Percentiles rank a stretch among this genome's conserved stretches.
Conservation (phyloP, 2,329 filamentous ascomycete species). For the Chaetomiaceae sp. region DNA sequence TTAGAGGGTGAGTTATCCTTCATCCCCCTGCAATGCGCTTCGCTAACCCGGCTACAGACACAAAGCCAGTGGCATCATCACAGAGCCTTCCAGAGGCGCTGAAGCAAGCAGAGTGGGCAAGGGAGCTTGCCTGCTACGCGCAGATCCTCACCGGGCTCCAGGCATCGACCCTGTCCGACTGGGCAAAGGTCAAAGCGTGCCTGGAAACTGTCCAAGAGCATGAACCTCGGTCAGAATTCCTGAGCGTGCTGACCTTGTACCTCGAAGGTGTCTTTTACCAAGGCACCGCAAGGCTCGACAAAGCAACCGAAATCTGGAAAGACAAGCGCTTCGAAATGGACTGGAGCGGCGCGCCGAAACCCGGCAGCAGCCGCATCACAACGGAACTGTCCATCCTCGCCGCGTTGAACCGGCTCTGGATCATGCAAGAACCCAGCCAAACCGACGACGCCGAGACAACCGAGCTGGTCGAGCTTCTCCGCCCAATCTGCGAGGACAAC, state of each 20-base stretch:
- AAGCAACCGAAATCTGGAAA: slow-evolving; percentile 64
- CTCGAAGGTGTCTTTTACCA: slow-evolving; percentile 72
- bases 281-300: slow-evolving; percentile 66
- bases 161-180: slow-evolving; percentile 66
- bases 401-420: slow-evolving; percentile 65
- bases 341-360: slow-evolving; percentile 31
- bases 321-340: slow-evolving; percentile 54
- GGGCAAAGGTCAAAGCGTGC: slow-evolving; percentile 57
- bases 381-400: slow-evolving; percentile 64
- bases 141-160: slow-evolving; percentile 68
- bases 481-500: slow-evolving; percentile 63
- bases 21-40: neutral
- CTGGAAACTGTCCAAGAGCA: slow-evolving; percentile 49
- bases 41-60: slow-evolving; percentile 19
- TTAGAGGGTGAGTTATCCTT: slow-evolving; percentile 29
- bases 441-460: slow-evolving; percentile 54
- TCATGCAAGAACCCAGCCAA: slow-evolving; percentile 60
- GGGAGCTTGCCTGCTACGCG: slow-evolving; percentile 62
- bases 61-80: slow-evolving; percentile 27
- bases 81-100: slow-evolving; percentile 56
- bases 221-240: slow-evolving; percentile 39
- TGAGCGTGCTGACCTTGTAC: slow-evolving; percentile 60
- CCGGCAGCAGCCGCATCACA: slow-evolving; percentile 37
- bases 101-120: slow-evolving; percentile 59
- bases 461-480: slow-evolving; percentile 60